Conservation (phyloP, 225 moss, liverwort and hornwort genomes). For the Ulota crispa region DNA sequence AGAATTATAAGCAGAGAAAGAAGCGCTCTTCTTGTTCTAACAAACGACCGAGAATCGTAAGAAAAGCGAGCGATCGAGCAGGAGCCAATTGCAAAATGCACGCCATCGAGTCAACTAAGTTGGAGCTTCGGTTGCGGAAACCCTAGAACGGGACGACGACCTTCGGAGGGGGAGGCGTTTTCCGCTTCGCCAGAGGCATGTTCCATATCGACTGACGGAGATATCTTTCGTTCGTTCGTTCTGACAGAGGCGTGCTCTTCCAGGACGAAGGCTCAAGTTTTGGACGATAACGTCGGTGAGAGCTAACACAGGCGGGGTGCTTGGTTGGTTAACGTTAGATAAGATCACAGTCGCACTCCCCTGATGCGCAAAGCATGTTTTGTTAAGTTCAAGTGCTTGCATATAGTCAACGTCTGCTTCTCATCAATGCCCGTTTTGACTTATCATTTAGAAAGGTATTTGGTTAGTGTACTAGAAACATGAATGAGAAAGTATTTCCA, state of each 20-base stretch:
- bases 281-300: neutral
- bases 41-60: neutral
- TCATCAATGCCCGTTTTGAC: too few species aligned
- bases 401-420: too few species aligned
- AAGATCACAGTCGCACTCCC: too few species aligned
- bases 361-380: too few species aligned
- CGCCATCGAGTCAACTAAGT: neutral
- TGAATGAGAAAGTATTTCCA: too few species aligned
- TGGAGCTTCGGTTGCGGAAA: neutral
- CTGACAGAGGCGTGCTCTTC: neutral
- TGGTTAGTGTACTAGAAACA: too few species aligned
- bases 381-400: too few species aligned
- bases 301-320: neutral
- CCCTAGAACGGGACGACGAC: constrained; percentile 24
- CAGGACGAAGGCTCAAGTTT: too few species aligned
- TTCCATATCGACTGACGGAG: neutral
- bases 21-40: neutral
- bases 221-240: neutral
- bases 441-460: too few species aligned
- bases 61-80: neutral
- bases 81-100: neutral
- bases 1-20: neutral
- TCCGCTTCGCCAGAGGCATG: neutral
- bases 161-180: neutral
- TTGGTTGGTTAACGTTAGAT: too few species aligned